phyloP scores from a whole-genome alignment of 2,329 filamentous ascomycete species.

The Dactylonectria macrodidyma region DNA sequence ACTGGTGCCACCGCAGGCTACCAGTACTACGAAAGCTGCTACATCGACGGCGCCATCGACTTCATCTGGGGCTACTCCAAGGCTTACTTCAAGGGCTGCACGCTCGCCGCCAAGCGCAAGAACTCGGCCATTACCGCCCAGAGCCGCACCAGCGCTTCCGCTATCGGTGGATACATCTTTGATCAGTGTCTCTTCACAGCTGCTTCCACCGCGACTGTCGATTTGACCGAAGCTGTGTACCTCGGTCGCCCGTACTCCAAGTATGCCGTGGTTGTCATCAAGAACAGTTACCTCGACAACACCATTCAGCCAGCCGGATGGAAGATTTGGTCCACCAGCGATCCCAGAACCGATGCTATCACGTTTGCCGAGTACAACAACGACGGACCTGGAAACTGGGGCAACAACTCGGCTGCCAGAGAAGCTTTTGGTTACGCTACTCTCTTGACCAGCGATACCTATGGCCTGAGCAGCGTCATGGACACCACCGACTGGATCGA shows the following conservation, averaged over 20 bases:
- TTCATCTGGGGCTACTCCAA: conserved; percentile 48
- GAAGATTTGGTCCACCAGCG: conserved; percentile 69
- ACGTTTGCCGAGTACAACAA: conserved; percentile 73
- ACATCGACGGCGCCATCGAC: conserved; percentile 48
- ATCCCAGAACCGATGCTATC: conserved; percentile 70
- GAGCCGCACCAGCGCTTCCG: conserved; percentile 44
- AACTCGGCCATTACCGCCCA: conserved; percentile 49
- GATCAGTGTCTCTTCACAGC: conserved; percentile 48
- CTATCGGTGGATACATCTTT: conserved; percentile 50
- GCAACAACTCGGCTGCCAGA: conserved; percentile 40
- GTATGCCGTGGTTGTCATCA: conserved; percentile 62
- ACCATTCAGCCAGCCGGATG: conserved; percentile 44
- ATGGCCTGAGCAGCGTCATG: conserved; percentile 37
- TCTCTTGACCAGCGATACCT: conserved; percentile 38
- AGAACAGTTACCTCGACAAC: conserved; percentile 62
- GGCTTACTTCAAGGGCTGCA: conserved; percentile 54
- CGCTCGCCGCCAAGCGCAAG: conserved; percentile 52
- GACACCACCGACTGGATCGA: conserved; percentile 46
- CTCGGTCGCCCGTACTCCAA: conserved; percentile 63
- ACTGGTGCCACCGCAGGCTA: conserved; percentile 57
- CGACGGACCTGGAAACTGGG: conserved; percentile 58
- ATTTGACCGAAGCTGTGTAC: conserved; percentile 55
- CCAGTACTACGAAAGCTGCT: conserved; percentile 61
- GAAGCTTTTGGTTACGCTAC: conserved; percentile 39
- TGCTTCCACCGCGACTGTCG: conserved; percentile 39